These are phyloP conservation scores for Penicillium macrosclerotiorum DNA, from an alignment of 495 filamentous ascomycete genomes.

Conservation along the genomic window DNA sequence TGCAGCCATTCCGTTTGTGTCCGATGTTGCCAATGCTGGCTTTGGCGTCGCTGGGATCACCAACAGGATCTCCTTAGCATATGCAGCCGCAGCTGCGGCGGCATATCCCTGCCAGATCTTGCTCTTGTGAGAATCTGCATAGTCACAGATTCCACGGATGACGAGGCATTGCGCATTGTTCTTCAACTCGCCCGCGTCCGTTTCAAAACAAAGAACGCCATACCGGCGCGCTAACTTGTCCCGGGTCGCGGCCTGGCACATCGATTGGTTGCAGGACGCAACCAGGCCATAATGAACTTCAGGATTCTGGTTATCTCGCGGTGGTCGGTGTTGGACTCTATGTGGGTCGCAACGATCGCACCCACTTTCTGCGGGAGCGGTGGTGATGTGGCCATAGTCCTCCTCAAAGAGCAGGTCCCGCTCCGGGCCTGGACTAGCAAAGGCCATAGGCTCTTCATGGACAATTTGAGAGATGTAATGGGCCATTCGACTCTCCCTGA, in stretches of 20 bases:
- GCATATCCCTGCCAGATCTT: slow-evolving; percentile 37
- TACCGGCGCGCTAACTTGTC: slow-evolving; percentile 14
- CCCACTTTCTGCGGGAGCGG: slow-evolving; percentile 12
- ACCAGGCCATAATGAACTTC: slow-evolving; percentile 35
- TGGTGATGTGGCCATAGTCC: slow-evolving; percentile 21
- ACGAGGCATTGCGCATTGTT: slow-evolving; percentile 29
- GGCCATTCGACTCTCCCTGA: slow-evolving; percentile 18
- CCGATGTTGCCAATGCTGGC: slow-evolving; percentile 19
- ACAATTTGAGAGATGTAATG: slow-evolving; percentile 23
- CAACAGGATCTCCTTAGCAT: slow-evolving; percentile 30
- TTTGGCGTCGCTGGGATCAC: slow-evolving; percentile 19
- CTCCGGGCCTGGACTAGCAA: slow-evolving; percentile 18
- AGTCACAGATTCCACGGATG: slow-evolving; percentile 41
- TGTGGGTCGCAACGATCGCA: slow-evolving; percentile 23
- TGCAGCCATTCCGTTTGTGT: slow-evolving; percentile 20
- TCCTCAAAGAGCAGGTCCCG: slow-evolving; percentile 30
- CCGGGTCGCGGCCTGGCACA: slow-evolving; percentile 21
- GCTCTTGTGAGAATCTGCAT: slow-evolving; percentile 38
- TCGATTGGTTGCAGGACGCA: slow-evolving; percentile 29
- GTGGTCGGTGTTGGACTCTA: slow-evolving; percentile 13
- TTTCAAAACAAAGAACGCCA: slow-evolving; percentile 36
- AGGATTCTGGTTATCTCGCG: slow-evolving; percentile 15
- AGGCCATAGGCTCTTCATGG: slow-evolving; percentile 21
- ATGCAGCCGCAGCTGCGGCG: slow-evolving; percentile 33
- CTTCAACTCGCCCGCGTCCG: slow-evolving; percentile 35